Evolutionary conservation across 192 early-diverging fungal genomes (phyloP), one percentile per base, ranked within the genome.

Genomic region (Dissophora globulifera): DNA sequence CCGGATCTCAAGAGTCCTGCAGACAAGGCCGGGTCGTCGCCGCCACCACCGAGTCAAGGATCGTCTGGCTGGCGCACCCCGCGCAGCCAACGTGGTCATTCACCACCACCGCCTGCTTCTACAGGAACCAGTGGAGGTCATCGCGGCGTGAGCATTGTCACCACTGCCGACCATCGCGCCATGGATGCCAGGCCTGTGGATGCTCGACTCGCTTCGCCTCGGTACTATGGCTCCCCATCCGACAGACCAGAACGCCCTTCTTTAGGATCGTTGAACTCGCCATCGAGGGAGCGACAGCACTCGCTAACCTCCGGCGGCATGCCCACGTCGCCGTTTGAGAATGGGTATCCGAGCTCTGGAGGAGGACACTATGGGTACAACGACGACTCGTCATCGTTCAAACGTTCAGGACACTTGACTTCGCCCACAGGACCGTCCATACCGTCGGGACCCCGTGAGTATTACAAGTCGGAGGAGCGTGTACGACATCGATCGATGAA

Each of bases 401-500:
- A 76, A 22, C 63, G 72, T 1, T 35, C 62, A 5, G 72, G 72
- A 22, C 62, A 42, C 0, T 17, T 67, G 23, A 61, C 58, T 3
- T 67, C 64, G 4, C 72, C 72, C 0, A 61, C 64, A 50, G 72
- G 63, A 23, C 68, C 68, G 27, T 3, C 49, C 20, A 35, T 26
- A 50, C 49, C 38, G 15, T 19, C 52, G 0, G 64, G 57, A 1
- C 22, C 64, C 9, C 62, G 72, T 6, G 72, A 76, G 1, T 62
- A 67, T 13, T 67, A 76, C 47, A 76, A 76, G n/a, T 11, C 48
- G 32, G 72, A 76, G 1, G 72, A 76, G 43, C 62, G 72, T 10
- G 27, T 31, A 8, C 72, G 72, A 4, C 52, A 76, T 49, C 41
- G 72, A 43, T 76, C 72, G 8, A 59, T 67, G 63, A 76, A 76